phyloP scores from a whole-genome alignment of 805 yeast species.

The Metschnikowia lachancei region DNA sequence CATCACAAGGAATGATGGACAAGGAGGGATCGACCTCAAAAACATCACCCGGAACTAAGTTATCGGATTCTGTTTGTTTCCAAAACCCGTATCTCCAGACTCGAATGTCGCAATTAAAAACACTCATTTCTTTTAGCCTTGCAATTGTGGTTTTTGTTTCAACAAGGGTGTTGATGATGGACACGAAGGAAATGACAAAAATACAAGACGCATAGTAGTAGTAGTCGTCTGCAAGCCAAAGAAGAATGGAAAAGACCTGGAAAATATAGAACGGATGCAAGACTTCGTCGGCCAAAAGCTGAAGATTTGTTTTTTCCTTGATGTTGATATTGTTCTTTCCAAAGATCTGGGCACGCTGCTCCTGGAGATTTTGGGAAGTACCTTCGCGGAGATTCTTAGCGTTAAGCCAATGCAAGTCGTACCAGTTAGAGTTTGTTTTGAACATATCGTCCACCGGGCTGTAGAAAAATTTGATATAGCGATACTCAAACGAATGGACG shows the following conservation, averaged over 20 bases:
- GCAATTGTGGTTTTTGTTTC: conserved; percentile 78
- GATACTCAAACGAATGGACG: conserved; percentile 69
- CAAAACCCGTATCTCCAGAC: conserved; percentile 92
- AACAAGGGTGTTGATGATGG: conserved; percentile 75
- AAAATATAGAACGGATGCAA: conserved; percentile 94
- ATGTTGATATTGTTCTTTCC: conserved; percentile 75
- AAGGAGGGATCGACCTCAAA: conserved; percentile 88
- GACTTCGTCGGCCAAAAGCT: conserved; percentile 79
- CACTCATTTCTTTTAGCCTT: conserved; percentile 71
- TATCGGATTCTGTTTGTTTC: conserved; percentile 73
- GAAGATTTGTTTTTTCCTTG: conserved; percentile 62
- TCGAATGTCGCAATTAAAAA: conserved; percentile 74
- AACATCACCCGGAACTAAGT: conserved; percentile 93
- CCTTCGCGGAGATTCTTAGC: conserved; percentile 60
- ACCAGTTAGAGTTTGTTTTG: conserved; percentile 83
- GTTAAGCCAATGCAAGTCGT: conserved; percentile 73
- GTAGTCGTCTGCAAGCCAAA: conserved; percentile 92
- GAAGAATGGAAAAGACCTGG: conserved; percentile 84
- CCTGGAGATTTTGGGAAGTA: conserved; percentile 62
- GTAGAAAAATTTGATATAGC: conserved; percentile 80
- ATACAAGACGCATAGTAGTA: conserved; percentile 93
- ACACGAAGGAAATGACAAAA: conserved; percentile 76
- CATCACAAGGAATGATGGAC: conserved; percentile 79
- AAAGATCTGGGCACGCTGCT: conserved; percentile 69
- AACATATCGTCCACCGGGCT: conserved; percentile 86